These are phyloP conservation scores for Leucocoprinus leucothites DNA, from an alignment of 768 basidiomycete species.

Conservation along the genomic window DNA sequence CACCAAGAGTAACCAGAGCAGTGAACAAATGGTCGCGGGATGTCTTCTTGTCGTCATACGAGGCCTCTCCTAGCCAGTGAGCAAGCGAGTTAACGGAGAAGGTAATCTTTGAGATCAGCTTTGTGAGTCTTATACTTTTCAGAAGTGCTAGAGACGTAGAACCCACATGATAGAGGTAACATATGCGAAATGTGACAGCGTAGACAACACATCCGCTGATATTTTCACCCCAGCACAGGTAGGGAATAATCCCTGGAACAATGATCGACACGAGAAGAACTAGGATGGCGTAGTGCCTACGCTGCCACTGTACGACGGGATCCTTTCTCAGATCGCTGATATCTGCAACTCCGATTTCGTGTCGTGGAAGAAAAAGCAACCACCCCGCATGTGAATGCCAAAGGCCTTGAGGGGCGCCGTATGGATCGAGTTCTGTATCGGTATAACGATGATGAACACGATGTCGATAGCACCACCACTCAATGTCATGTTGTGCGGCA, in stretches of 20 bases:
- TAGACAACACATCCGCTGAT: conserved; percentile 77
- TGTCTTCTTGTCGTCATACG: conserved; percentile 94
- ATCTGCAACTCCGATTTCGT: conserved; percentile 88
- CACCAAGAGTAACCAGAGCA: conserved; percentile 87
- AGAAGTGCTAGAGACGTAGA: conserved; percentile 3
- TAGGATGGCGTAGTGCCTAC: conserved; percentile 70
- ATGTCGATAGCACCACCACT: conserved; percentile 98
- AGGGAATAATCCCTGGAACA: conserved; percentile 76
- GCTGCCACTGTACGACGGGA: conserved; percentile 83
- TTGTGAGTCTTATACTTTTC: conserved; percentile 5
- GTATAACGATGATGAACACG: conserved; percentile 97
- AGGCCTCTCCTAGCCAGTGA: conserved; percentile 91
- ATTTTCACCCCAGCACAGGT: conserved; percentile 78
- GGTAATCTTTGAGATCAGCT: conserved; percentile 59
- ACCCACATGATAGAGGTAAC: conserved; percentile 86
- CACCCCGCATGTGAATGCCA: conserved; percentile 86
- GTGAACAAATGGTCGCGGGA: conserved; percentile 89
- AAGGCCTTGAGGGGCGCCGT: conserved; percentile 88
- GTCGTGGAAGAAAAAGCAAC: conserved; percentile 91
- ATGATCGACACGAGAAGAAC: conserved; percentile 69
- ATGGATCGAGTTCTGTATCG: conserved; percentile 95
- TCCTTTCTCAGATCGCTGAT: conserved; percentile 83
- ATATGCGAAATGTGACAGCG: conserved; percentile 73
- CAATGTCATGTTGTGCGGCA: conserved; percentile 94
- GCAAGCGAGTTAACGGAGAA: conserved; percentile 98